Evolutionary conservation across 495 filamentous ascomycete species (phyloP).

Genomic region (Tetracladium setigerum): DNA sequence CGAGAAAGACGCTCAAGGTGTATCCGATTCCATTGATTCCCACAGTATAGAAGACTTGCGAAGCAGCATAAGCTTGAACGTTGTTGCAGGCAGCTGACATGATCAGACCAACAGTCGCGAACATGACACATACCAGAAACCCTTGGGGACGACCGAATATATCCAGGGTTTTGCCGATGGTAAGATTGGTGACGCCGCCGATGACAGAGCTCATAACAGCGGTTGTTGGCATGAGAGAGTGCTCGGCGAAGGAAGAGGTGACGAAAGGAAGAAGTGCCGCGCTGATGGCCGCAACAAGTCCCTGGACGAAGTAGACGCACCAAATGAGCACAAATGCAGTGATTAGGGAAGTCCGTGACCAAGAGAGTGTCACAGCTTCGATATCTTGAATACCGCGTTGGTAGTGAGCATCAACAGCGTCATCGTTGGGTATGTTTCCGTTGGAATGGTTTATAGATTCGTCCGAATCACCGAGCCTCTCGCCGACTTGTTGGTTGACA

Average conservation of each 20-base stretch:
- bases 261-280: conserved; percentile 24
- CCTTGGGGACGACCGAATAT: conserved; percentile 50
- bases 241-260: conserved; percentile 23
- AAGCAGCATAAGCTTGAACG: conserved; percentile 25
- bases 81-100: conserved; percentile 28
- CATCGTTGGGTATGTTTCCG: too few relatives aligned
- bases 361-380: conserved; percentile 39
- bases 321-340: conserved; percentile 35
- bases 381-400: conserved; percentile 31
- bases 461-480: too few relatives aligned
- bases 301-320: conserved; percentile 29
- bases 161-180: conserved; percentile 59
- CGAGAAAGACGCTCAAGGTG: conserved; percentile 48
- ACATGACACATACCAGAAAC: conserved; percentile 16
- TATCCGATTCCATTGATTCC: conserved; percentile 41
- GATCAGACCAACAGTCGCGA: conserved; percentile 24
- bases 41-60: conserved; percentile 34
- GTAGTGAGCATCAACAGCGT: too few relatives aligned
- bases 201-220: conserved; percentile 44
- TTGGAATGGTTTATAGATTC: too few relatives aligned
- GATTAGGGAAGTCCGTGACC: conserved; percentile 36
- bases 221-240: conserved; percentile 27
- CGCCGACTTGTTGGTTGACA: too few relatives aligned
- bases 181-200: conserved; percentile 52
- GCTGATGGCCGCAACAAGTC: conserved; percentile 22